A percentile compares a stretch with the other conserved stretches of the same genome.
Conservation (phyloP, 495 filamentous ascomycete genomes). For the Extremus antarcticus region DNA sequence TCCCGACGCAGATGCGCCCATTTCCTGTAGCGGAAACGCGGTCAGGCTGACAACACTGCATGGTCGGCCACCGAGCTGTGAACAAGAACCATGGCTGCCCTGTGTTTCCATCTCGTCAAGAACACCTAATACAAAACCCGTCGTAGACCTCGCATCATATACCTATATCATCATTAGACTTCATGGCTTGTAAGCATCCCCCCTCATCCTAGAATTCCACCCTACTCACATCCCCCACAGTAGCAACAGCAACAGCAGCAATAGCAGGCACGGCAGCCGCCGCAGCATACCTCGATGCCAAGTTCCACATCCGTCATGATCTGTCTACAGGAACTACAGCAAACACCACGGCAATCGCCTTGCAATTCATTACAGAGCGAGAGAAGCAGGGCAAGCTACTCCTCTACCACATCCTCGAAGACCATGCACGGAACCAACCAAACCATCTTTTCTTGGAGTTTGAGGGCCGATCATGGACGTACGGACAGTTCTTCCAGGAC, state of each 20-base stretch:
- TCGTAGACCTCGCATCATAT: too few species aligned
- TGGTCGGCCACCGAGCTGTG: too few species aligned
- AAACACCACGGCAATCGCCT: constrained; percentile 7
- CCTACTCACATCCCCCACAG: background rate
- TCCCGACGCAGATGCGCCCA: too few species aligned
- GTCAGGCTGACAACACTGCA: too few species aligned
- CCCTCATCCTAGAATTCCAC: background rate
- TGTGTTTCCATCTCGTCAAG: too few species aligned
- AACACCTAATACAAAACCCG: too few species aligned
- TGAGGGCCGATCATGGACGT: constrained; percentile 67
- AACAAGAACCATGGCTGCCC: too few species aligned
- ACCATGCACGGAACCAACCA: constrained; percentile 47
- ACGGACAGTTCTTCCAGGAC: constrained; percentile 61
- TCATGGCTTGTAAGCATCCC: background rate
- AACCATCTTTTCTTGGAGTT: constrained; percentile 64
- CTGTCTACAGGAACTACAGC: background rate
- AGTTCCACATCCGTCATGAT: constrained; percentile 19
- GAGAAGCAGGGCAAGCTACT: constrained; percentile 48
- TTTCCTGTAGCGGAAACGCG: too few species aligned
- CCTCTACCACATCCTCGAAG: constrained; percentile 71
- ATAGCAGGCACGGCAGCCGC: constrained; percentile 16
- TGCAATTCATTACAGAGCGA: background rate
- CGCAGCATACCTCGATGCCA: constrained; percentile 19
- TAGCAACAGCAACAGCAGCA: background rate
- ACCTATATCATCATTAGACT: too few species aligned